Percentiles rank a stretch among this genome's conserved stretches.
Evolutionary conservation across 129 eudicot genomes (phyloP).

Genomic region (Centaurea solstitialis): DNA sequence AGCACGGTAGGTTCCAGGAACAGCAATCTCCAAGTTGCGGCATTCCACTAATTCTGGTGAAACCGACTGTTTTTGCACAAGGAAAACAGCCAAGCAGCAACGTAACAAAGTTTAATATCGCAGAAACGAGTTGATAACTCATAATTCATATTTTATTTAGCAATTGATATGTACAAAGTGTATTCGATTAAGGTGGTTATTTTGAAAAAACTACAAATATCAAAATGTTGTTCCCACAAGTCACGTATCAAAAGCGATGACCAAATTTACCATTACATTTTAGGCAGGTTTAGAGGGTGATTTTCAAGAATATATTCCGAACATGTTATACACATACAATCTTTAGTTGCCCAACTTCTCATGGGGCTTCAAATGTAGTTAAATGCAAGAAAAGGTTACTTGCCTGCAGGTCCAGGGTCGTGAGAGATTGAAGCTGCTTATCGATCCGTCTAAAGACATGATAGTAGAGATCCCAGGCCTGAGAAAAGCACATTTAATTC

Average conservation of each 20-base stretch:
- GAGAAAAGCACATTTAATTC: conserved; percentile 16
- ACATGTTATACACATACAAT: neutral
- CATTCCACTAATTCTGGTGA: conserved; percentile 90
- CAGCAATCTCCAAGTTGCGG: conserved; percentile 87
- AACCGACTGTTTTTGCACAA: conserved; percentile 63
- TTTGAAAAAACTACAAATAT: no score
- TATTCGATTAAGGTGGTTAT: neutral
- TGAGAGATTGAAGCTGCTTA: conserved; percentile 86
- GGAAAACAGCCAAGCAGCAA: conserved; percentile 16
- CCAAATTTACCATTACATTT: neutral
- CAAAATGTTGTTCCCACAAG: neutral
- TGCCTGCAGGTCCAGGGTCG: conserved; percentile 92
- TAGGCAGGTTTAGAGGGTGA: neutral
- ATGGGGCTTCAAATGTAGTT: neutral
- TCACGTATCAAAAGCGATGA: neutral
- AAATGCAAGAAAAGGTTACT: conserved; percentile 24
- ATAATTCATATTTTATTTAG: neutral
- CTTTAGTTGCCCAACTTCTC: neutral
- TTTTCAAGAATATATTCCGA: conserved; percentile 2
- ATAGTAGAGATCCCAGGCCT: conserved; percentile 99
- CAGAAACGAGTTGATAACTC: neutral
- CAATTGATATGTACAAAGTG: neutral
- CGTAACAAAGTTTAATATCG: neutral
- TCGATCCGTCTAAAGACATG: conserved; percentile 93
- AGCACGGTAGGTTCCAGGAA: conserved; percentile 95